Evolutionary conservation across 352 stramenopile species (phyloP), one percentile per base, ranked within the genome.

Genomic region (Globisporangium barbulae): DNA sequence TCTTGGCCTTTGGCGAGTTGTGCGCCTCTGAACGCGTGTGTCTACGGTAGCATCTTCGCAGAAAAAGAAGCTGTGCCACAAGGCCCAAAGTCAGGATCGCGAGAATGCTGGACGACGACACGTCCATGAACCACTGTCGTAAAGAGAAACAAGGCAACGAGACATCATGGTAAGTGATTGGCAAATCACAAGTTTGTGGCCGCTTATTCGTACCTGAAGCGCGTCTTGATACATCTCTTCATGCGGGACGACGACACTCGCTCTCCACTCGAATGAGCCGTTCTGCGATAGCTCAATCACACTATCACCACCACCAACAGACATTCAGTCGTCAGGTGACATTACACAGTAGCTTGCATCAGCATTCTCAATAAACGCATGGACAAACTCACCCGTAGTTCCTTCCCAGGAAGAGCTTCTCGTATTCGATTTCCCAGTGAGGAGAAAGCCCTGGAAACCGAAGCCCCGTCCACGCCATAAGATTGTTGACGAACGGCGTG

Each of bases 361-460:
- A 59, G 19, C 9, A 41, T n/a, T 8, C 17, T 4, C 17, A 45
- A 12, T 17, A 41, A 13, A 12, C 9, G 12, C 25, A 55, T 4
- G 17, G 10, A 35, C 41, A 61, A 39, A 62, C 72, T 45, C 61
- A 91, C 78, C 76, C 80, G 55, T 88, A 91, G 65, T 91, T 91
- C 5, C 79, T 71, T 6, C 83, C 83, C 6, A 90, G 70, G 58
- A 76, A 90, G 4, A 86, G 70, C 4, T 70, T 59, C 9, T 77
- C 70, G 10, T 68, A 76, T 5, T 70, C 57, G 37, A 85, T 65
- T 39, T 59, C 48, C 81, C 73, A 91, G 13, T 64, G 59, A 12
- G 31, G 8, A 13, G 52, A 28, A 30, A 48, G 30, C 25, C 63
- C 21, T 59, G 37, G 62, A 17, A 61, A 45, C 15, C 62, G 58